Percentiles rank a stretch among this genome's conserved stretches.
These are phyloP conservation scores for Globisporangium ultimum DNA, from an alignment of 352 stramenopile species.

Conservation along the genomic window DNA sequence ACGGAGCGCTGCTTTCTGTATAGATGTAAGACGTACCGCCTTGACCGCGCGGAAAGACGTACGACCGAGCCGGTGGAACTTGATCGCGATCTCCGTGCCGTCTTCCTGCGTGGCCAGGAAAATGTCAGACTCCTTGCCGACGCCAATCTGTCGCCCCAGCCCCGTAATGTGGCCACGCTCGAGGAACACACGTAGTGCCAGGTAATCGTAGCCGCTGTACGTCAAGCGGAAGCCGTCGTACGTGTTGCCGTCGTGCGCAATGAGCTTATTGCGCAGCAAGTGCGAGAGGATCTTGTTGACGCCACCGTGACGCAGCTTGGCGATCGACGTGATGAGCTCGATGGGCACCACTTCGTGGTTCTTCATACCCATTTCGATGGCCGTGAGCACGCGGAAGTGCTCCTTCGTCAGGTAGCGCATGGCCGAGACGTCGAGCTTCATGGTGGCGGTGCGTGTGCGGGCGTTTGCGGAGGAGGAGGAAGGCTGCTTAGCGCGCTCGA, in stretches of 20 bases:
- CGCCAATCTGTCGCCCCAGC: slow-evolving; percentile 94
- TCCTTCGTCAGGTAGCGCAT: slow-evolving; percentile 93
- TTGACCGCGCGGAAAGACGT: slow-evolving; percentile 98
- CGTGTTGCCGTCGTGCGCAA: slow-evolving; percentile 96
- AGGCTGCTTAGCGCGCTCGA: background rate
- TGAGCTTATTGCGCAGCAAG: slow-evolving; percentile 97
- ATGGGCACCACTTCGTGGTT: slow-evolving; percentile 98
- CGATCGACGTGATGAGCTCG: slow-evolving; percentile 95
- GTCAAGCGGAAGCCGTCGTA: slow-evolving; percentile 98
- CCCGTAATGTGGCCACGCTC: slow-evolving; percentile 89
- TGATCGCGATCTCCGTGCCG: slow-evolving; percentile 97
- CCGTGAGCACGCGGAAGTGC: slow-evolving; percentile 98
- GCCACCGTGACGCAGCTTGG: slow-evolving; percentile 97
- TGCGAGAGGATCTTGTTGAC: slow-evolving; percentile 97
- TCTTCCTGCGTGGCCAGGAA: slow-evolving; percentile 94
- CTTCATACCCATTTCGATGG: slow-evolving; percentile 99
- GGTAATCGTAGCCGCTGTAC: slow-evolving; percentile 99
- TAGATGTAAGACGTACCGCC: slow-evolving; percentile 29
- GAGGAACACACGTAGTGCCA: slow-evolving; percentile 96
- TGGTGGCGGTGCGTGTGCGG: slow-evolving; percentile 23
- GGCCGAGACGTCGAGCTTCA: slow-evolving; percentile 93
- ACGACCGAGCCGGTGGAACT: slow-evolving; percentile 99
- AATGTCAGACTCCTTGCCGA: slow-evolving; percentile 99
- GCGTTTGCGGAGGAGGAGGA: background rate
- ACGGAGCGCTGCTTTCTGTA: background rate